Evolutionary conservation across 176 grass and related monocot species (phyloP).

Genomic region (Zizania latifolia): DNA sequence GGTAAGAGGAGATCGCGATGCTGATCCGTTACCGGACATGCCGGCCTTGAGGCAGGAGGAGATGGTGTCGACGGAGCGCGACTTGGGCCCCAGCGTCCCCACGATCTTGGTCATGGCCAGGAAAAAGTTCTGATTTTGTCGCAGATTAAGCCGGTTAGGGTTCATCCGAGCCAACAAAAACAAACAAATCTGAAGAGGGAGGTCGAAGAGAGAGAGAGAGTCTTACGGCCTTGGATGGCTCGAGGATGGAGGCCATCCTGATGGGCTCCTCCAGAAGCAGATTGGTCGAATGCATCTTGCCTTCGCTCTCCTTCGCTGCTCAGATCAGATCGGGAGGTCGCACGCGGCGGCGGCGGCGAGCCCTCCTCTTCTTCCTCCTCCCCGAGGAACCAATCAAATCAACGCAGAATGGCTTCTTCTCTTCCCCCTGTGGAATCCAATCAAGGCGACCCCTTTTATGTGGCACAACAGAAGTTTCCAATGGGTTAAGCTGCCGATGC

Average conservation of each 20-base stretch:
- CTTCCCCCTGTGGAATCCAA: neutral
- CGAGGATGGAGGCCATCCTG: conserved; percentile 95
- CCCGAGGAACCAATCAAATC: neutral
- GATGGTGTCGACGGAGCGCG: conserved; percentile 87
- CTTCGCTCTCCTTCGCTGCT: neutral
- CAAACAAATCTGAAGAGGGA: neutral
- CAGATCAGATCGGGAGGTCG: conserved; percentile 6
- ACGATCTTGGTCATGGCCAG: conserved; percentile 99
- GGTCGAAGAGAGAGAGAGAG: neutral
- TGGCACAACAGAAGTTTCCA: neutral
- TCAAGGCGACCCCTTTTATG: neutral
- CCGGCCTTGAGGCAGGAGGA: conserved; percentile 96
- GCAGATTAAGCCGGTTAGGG: neutral
- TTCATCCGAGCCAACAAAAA: neutral
- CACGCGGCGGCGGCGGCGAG: neutral
- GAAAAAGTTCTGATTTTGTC: conserved; percentile 61
- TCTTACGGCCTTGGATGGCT: conserved; percentile 91
- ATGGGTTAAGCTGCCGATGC: neutral
- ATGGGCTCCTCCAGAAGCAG: conserved; percentile 95
- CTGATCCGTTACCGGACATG: conserved; percentile 63
- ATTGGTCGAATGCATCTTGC: conserved; percentile 83
- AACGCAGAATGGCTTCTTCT: neutral
- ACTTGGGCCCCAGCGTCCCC: conserved; percentile 90
- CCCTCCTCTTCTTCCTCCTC: conserved; percentile 8
- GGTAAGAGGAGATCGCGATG: neutral